Conservation (phyloP, 495 filamentous ascomycete species). For the Penicillium longicatenatum region DNA sequence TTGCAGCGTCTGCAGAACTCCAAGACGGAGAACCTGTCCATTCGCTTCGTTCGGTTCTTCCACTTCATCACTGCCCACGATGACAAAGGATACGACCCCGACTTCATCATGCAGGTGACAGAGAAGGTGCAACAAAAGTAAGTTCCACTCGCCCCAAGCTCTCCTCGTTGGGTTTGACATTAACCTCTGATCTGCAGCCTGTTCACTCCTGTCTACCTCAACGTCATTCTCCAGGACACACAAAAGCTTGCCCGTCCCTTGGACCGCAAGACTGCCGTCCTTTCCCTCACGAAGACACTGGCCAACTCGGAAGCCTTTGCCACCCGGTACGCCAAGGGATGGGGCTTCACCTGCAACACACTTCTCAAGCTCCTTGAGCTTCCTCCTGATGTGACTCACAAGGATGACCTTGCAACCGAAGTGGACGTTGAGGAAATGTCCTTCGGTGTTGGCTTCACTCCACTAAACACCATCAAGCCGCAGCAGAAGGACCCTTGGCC, state of each 20-base stretch:
- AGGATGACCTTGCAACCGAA: conserved; percentile 77
- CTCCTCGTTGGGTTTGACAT: conserved; percentile 8
- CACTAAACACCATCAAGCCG: conserved; percentile 82
- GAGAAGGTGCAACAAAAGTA: conserved; percentile 78
- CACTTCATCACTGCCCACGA: conserved; percentile 81
- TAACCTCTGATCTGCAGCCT: conserved; percentile 50
- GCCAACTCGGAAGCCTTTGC: conserved; percentile 80
- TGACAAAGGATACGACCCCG: conserved; percentile 78
- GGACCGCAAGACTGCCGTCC: conserved; percentile 90
- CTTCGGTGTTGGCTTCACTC: conserved; percentile 92
- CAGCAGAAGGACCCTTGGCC: conserved; percentile 72
- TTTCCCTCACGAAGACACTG: conserved; percentile 88
- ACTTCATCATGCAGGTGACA: conserved; percentile 80
- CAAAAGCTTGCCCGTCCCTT: conserved; percentile 80
- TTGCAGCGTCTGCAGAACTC: conserved; percentile 76
- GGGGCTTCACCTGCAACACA: conserved; percentile 82
- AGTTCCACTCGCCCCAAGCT: conserved; percentile 19
- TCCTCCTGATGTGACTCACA: conserved; percentile 69
- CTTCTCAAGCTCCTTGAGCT: conserved; percentile 87
- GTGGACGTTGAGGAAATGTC: conserved; percentile 91
- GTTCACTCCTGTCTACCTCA: conserved; percentile 81
- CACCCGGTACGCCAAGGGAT: conserved; percentile 71
- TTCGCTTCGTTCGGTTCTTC: conserved; percentile 87
- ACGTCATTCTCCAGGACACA: conserved; percentile 83
- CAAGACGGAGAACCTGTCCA: conserved; percentile 77